phyloP scores from a whole-genome alignment of 108 stramenopile species.

The Pelagomonas calceolata region DNA sequence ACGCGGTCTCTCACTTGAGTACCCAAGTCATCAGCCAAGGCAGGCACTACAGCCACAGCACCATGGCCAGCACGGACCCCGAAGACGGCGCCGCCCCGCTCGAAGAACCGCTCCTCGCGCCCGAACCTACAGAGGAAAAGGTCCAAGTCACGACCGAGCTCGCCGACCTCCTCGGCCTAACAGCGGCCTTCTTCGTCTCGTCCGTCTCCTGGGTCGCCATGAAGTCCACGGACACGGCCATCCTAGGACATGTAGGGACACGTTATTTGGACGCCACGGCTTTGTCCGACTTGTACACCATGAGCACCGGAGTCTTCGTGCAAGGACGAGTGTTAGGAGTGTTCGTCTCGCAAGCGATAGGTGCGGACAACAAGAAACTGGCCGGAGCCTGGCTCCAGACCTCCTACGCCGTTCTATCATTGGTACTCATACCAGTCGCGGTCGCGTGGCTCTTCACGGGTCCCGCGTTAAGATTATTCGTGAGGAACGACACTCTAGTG shows the following conservation, averaged over 20 bases:
- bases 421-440: constrained; percentile 40
- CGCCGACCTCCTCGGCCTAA: background rate
- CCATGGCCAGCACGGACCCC: no score
- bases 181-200: constrained; percentile 1
- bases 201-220: constrained; percentile 28
- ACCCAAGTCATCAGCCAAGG: no score
- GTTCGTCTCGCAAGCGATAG: constrained; percentile 34
- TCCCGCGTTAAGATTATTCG: constrained; percentile 38
- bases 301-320: constrained; percentile 55
- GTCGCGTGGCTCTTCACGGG: constrained; percentile 52
- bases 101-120: no score
- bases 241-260: constrained; percentile 58
- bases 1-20: no score
- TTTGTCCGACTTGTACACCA: constrained; percentile 53
- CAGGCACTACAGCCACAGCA: no score
- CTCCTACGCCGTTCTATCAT: constrained; percentile 23
- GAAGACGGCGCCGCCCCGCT: no score
- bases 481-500: constrained; percentile 32
- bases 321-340: constrained; percentile 37
- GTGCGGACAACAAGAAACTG: constrained; percentile 31
- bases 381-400: constrained; percentile 41
- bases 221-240: constrained; percentile 63
- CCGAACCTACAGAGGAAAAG: no score
- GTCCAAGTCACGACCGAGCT: background rate
- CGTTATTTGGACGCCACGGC: constrained; percentile 51